Percentiles rank a stretch among this genome's conserved stretches.
Conservation (phyloP, 2,329 filamentous ascomycete species). For the Penicillium sumatraense region DNA sequence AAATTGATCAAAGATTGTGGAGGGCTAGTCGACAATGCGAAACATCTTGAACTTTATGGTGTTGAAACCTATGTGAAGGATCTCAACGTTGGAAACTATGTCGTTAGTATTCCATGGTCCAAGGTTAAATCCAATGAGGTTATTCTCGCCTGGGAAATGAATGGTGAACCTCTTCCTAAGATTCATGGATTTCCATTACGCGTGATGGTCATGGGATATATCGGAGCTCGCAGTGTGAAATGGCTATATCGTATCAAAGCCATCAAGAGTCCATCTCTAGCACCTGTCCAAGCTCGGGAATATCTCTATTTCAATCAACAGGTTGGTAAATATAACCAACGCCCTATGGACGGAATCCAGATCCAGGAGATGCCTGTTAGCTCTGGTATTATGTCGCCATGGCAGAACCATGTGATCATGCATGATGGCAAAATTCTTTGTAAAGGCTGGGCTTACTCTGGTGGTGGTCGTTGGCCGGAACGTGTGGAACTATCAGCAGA, state of each 20-base stretch:
- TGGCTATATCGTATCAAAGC: slow-evolving; percentile 67
- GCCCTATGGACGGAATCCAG: slow-evolving; percentile 64
- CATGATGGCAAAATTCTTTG: slow-evolving; percentile 63
- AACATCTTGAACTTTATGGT: slow-evolving; percentile 71
- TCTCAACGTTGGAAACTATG: slow-evolving; percentile 68
- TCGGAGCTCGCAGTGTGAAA: slow-evolving; percentile 55
- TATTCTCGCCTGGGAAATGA: slow-evolving; percentile 73
- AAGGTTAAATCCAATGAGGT: slow-evolving; percentile 72
- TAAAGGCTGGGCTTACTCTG: slow-evolving; percentile 64
- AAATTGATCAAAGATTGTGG: slow-evolving; percentile 73
- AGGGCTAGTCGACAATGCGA: slow-evolving; percentile 58
- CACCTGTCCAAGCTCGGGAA: slow-evolving; percentile 67
- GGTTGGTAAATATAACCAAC: slow-evolving; percentile 68
- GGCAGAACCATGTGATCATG: slow-evolving; percentile 63
- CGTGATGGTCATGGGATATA: slow-evolving; percentile 56
- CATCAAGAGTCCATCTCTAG: slow-evolving; percentile 30
- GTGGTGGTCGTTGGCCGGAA: slow-evolving; percentile 65
- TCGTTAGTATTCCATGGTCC: slow-evolving; percentile 67
- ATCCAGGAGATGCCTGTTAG: slow-evolving; percentile 76
- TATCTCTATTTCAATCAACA: slow-evolving; percentile 73
- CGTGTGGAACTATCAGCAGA: slow-evolving; percentile 67
- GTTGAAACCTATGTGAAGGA: slow-evolving; percentile 77
- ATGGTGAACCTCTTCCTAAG: slow-evolving; percentile 64
- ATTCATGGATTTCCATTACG: slow-evolving; percentile 71
- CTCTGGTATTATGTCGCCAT: slow-evolving; percentile 69